Evolutionary conservation across 805 yeast species (phyloP), one percentile per base, ranked within the genome.

Genomic region (Candida xiaguanensis): DNA sequence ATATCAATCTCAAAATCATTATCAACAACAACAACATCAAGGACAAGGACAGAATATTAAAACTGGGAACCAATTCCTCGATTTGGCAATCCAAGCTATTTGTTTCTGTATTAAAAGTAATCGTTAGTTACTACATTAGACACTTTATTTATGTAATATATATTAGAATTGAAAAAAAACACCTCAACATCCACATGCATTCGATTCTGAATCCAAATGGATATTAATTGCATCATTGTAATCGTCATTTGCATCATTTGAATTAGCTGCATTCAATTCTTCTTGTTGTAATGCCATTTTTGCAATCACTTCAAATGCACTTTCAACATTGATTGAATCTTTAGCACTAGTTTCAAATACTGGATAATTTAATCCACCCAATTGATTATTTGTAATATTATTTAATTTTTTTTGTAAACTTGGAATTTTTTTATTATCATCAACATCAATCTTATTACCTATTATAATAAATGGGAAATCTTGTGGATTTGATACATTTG

Each of bases 331-430:
- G 36, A 90, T 86, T 12, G 93, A 89, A 60, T 89, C 96, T 67
- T 91, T 93, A 14, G 99, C 99, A 71, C 93, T 82, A n/a, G 99
- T 91, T 63, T 91, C 96, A 56, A 93, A 91, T 44, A 90, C 80
- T 3, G 99, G 98, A 49, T 67, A 66, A 50, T 60, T 65, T 45
- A 89, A 72, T 47, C 89, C 87, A 2, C 64, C 95, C 66, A 58
- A 75, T 46, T 68, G 74, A 47, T 66, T 65, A 43, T 57, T 62
- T 42, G 72, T 66, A 42, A 67, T 63, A 34, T 69, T 63, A 44
- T 68, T 65, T 38, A 78, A 73, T 50, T 76, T 76, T 58, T 77
- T 77, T 32, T 69, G 68, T 47, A 67, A 63, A 17, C 75, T 69
- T 13, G 82, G 85, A 32, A 80, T 80, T 50, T 95, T 80, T 64